These are phyloP conservation scores for Aspergillus cristatus DNA, from an alignment of 495 filamentous ascomycete genomes.

Conservation along the genomic window DNA sequence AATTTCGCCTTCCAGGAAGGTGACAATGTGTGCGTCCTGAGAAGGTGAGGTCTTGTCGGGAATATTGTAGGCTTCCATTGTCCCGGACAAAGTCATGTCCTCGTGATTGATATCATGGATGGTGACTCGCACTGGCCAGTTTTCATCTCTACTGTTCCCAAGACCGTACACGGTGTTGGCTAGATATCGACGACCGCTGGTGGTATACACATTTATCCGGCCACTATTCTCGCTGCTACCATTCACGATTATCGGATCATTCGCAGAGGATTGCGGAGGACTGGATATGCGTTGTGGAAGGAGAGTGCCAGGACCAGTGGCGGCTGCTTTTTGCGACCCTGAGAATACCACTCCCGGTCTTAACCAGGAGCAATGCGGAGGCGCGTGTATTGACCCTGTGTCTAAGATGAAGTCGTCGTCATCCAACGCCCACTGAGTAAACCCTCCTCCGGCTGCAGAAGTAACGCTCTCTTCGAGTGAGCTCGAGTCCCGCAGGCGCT, in stretches of 20 bases:
- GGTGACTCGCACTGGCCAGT: conserved; percentile 66
- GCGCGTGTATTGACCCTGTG: conserved; percentile 42
- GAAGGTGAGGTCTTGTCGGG: conserved; percentile 46
- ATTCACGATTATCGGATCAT: conserved; percentile 33
- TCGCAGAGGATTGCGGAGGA: conserved; percentile 11
- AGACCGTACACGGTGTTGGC: conserved; percentile 24
- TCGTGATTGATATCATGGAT: conserved; percentile 58
- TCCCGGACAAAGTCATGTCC: conserved; percentile 58
- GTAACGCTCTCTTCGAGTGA: conserved; percentile 48
- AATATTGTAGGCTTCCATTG: conserved; percentile 75
- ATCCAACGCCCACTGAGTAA: conserved; percentile 38
- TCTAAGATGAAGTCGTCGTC: conserved; percentile 61
- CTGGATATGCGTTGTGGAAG: conserved; percentile 21
- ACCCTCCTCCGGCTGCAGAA: conserved; percentile 40
- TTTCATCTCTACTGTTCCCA: conserved; percentile 38
- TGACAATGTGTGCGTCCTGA: conserved; percentile 56
- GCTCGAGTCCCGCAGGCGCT: conserved; percentile 46
- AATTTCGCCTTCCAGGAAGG: conserved; percentile 69
- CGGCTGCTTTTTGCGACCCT: conserved; percentile 48
- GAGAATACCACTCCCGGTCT: conserved; percentile 54
- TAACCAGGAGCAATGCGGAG: conserved; percentile 56
- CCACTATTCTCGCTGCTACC: conserved; percentile 19
- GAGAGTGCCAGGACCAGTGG: conserved; percentile 14
- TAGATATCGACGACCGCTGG: conserved; percentile 27
- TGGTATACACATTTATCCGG: conserved; percentile 25